phyloP scores from a whole-genome alignment of 2,329 filamentous ascomycete species.

The Colletotrichum sp. region DNA sequence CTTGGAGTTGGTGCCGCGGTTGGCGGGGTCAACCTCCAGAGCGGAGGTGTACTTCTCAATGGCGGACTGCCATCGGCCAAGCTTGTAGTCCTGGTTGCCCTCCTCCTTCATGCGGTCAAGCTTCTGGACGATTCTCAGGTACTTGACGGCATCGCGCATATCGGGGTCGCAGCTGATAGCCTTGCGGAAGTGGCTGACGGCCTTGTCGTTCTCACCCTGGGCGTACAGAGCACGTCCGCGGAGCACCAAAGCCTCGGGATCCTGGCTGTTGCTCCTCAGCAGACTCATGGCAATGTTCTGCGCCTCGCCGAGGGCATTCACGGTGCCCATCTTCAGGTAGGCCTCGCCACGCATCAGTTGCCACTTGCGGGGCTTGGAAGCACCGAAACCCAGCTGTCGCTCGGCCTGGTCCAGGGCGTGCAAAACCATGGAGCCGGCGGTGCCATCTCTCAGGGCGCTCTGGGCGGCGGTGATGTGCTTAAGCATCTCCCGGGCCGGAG shows the following conservation, averaged over 20 bases:
- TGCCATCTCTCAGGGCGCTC: conserved; percentile 75
- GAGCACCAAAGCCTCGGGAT: conserved; percentile 91
- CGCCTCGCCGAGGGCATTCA: conserved; percentile 87
- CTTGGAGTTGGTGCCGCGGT: conserved; percentile 94
- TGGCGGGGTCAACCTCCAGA: conserved; percentile 82
- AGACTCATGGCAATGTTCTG: conserved; percentile 91
- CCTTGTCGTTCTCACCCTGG: conserved; percentile 94
- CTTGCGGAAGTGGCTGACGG: conserved; percentile 88
- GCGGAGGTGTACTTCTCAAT: conserved; percentile 86
- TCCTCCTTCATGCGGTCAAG: conserved; percentile 93
- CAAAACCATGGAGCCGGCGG: conserved; percentile 87
- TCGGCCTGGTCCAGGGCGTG: conserved; percentile 92
- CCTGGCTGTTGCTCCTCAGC: conserved; percentile 84
- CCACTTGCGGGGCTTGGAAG: conserved; percentile 89
- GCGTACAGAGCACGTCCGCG: conserved; percentile 87
- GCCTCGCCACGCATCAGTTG: conserved; percentile 90
- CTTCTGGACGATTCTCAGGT: conserved; percentile 88
- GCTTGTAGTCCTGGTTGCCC: conserved; percentile 90
- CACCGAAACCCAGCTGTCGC: conserved; percentile 75
- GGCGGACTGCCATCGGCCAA: conserved; percentile 77
- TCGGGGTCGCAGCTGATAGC: conserved; percentile 92
- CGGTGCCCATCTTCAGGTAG: conserved; percentile 88
- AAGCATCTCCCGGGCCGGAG: conserved; percentile 83
- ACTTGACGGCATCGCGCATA: conserved; percentile 86
- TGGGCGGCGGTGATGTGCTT: conserved; percentile 82